Evolutionary conservation across 495 filamentous ascomycete genomes (phyloP), one percentile per base, ranked within the genome.

Genomic region (Lentithecium fluviatile): DNA sequence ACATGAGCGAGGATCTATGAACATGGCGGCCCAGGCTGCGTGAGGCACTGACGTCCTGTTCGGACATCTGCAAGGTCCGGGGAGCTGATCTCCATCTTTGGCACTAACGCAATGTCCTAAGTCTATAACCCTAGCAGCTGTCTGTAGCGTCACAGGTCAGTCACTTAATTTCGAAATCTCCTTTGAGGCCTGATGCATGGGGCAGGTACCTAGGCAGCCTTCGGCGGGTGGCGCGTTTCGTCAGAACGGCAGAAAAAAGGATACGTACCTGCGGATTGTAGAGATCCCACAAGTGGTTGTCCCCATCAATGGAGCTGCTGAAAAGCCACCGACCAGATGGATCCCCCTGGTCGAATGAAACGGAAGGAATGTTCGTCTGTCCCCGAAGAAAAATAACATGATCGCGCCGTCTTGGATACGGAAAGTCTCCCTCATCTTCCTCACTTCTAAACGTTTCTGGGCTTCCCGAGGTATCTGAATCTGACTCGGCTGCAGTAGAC

Each of bases 281-380:
- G 51, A 59, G 47, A 20, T 67, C 60, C 80, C 91, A 88, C 2
- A 91, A 56, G 52, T 84, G 78, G 0, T 85, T 76, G 19, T 71
- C 75, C 20, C 89, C 90, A 17, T 75, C 65, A 43, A 97, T 91
- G 62, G 91, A 88, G 11, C 84, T 84, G 20, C 87, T 91, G 17
- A 86, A 78, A 40, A 97, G 77, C 78, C 84, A 89, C 10, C 80
- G 73, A 1, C 88, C 91, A 12, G 81, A 73, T 8, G 79, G 73
- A 64, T 90, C 85, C 29, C 79, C 68, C 49, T 86, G 85, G 53
- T 80, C 76, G 60, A 97, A 97, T 11, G 83, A 77, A 15, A 97
- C 76, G 34, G 78, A 85, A 1, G 94, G 93, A 4, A 96, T 89
- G 65, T 97, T 96, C 19, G 74, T 63, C 19, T 69, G 5, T 23